Base-by-base conservation (phyloP, 2,329 filamentous ascomycete species). In the Fusarium haematococcum region DNA sequence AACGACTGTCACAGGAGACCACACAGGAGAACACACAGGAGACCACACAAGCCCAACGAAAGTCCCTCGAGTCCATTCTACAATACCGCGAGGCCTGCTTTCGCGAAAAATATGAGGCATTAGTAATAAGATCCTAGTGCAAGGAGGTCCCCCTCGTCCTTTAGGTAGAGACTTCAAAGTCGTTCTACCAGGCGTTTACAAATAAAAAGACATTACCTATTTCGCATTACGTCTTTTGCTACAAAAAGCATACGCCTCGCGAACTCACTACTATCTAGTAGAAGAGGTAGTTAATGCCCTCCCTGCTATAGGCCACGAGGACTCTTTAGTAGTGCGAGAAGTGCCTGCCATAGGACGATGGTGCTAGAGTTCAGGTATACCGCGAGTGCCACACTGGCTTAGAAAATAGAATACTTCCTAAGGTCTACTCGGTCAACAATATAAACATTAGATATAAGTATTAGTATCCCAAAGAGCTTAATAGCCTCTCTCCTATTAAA, bases 211-310 rank as follows among this genome's bases (percentile, higher is more conserved):
- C 63, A 41, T 25, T 69, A 41, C 63, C 50, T 9, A 61, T 69
- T 66, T 63, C 57, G 25, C 62, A 69, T 39, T 69, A 56, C 48
- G 50, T 43, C 33, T 63, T 70, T n/a, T 70, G 60, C 45, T 67
- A 70, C 37, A 60, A 58, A 56, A 67, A 70, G 37, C 39, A 32
- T 8, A 32, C 32, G 6, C 63, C 41, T 27, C 27, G n/a, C 50
- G 32, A 67, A 13, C 33, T 67, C 9, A 67, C 64, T 20, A 54
- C 54, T 8, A 58, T 65, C 37, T n/a, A 43, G 13, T 66, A 63
- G 63, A 63, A 16, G 35, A 63, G 20, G n/a, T 20, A 41, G 30
- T 62, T 69, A 39, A 16, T 33, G 10, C 43, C 63, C 23, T 25
- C 58, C 16, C 30, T 69, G 50, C 33, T 66, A 20, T 58, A 61